Evolutionary conservation across 257 asterid genomes (phyloP).

Genomic region (Osmanthus fragrans): DNA sequence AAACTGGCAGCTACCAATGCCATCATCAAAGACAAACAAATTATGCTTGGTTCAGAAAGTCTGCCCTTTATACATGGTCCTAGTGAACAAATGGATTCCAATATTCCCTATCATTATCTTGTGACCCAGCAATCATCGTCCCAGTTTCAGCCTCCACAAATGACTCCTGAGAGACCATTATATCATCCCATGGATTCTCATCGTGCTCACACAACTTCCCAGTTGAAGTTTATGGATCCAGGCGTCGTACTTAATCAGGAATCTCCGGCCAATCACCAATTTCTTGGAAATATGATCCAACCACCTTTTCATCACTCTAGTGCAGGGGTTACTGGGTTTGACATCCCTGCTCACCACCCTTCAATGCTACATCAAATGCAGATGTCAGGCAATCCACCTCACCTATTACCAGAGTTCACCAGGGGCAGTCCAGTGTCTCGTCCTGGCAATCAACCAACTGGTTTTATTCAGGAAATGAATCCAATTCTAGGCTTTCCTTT

Average conservation of each 20-base stretch:
- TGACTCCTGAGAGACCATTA: slow-evolving; percentile 54
- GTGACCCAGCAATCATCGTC: slow-evolving; percentile 57
- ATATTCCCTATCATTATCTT: slow-evolving; percentile 37
- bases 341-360: slow-evolving; percentile 51
- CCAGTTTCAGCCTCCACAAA: slow-evolving; percentile 51
- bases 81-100: slow-evolving; percentile 47
- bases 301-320: slow-evolving; percentile 63
- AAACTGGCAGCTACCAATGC: slow-evolving; percentile 57
- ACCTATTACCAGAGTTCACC: slow-evolving; percentile 42
- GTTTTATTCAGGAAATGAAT: slow-evolving; percentile 54
- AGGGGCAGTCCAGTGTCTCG: slow-evolving; percentile 53
- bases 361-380: slow-evolving; percentile 66
- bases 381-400: slow-evolving; percentile 54
- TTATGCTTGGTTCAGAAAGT: slow-evolving; percentile 43
- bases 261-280: slow-evolving; percentile 51
- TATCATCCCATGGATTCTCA: slow-evolving; percentile 59
- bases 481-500: slow-evolving; percentile 61
- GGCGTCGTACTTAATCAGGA: slow-evolving; percentile 47
- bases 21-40: slow-evolving; percentile 39
- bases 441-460: slow-evolving; percentile 53
- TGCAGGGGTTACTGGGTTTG: slow-evolving; percentile 58
- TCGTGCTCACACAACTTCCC: slow-evolving; percentile 55
- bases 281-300: slow-evolving; percentile 43
- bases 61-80: slow-evolving; percentile 44
- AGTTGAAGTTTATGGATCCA: slow-evolving; percentile 54